These are phyloP conservation scores for Pulveroboletus ravenelii DNA, from an alignment of 768 basidiomycete genomes.

Conservation along the genomic window DNA sequence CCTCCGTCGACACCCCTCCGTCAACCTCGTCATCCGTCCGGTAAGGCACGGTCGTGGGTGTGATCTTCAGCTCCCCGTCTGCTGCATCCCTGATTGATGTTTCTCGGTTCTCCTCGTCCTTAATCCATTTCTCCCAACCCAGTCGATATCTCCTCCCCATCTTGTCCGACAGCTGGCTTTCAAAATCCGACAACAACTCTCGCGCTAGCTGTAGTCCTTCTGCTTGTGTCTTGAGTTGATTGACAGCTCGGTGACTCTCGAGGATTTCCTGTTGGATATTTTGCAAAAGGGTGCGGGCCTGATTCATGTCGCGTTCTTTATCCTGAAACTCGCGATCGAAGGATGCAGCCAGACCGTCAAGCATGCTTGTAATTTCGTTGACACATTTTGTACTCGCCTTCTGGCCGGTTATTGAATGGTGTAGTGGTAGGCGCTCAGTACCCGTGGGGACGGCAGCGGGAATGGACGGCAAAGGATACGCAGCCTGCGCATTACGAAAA, in stretches of 20 bases:
- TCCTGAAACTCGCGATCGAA: constrained; percentile 91
- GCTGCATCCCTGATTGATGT: constrained; percentile 57
- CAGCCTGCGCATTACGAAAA: constrained; percentile 64
- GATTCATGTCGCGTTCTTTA: constrained; percentile 86
- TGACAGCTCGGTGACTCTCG: constrained; percentile 74
- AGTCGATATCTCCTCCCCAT: constrained; percentile 79
- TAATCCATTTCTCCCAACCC: constrained; percentile 93
- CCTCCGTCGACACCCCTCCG: constrained; percentile 33
- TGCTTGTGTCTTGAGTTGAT: constrained; percentile 63
- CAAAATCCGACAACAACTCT: constrained; percentile 53
- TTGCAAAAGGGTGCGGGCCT: constrained; percentile 79
- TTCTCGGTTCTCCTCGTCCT: constrained; percentile 79
- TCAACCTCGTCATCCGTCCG: constrained; percentile 44
- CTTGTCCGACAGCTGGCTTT: constrained; percentile 61
- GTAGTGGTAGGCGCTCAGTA: constrained; percentile 68
- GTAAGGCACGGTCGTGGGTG: constrained; percentile 42
- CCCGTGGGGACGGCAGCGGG: constrained; percentile 42
- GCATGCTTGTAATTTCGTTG: constrained; percentile 78
- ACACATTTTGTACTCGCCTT: constrained; percentile 81
- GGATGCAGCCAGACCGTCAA: constrained; percentile 82
- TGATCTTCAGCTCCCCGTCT: constrained; percentile 50
- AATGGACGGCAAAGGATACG: constrained; percentile 37
- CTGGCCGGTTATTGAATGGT: constrained; percentile 82
- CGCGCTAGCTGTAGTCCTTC: constrained; percentile 61
- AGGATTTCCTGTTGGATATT: constrained; percentile 89